Evolutionary conservation across 2,329 filamentous ascomycete species (phyloP).

Genomic region (Fusarium staphyleae): DNA sequence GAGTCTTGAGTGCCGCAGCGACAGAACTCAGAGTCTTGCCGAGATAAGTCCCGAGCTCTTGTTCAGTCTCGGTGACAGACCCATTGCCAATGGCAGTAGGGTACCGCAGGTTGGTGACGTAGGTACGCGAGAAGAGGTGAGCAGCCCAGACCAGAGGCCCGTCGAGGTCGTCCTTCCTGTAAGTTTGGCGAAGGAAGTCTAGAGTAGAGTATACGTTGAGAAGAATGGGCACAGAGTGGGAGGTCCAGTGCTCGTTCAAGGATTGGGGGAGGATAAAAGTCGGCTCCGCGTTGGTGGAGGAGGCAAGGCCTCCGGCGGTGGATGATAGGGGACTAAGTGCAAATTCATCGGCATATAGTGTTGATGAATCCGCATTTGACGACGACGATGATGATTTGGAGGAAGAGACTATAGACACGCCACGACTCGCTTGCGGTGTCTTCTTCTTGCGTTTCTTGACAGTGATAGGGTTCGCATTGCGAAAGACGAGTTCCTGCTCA

Average conservation of each 20-base stretch:
- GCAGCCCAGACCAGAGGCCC: conserved; percentile 51
- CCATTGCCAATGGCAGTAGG: conserved; percentile 42
- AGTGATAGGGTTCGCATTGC: conserved; percentile 43
- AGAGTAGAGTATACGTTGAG: conserved; percentile 49
- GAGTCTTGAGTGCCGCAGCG: conserved; percentile 46
- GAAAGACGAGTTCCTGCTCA: conserved; percentile 51
- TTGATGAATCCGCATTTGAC: conserved; percentile 12
- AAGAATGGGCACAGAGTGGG: conserved; percentile 50
- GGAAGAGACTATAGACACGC: conserved; percentile 14
- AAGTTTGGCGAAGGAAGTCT: conserved; percentile 45
- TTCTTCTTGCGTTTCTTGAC: conserved; percentile 45
- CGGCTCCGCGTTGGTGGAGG: conserved; percentile 8
- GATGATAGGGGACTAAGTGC: conserved; percentile 11
- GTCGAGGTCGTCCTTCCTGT: conserved; percentile 34
- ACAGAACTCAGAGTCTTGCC: conserved; percentile 50
- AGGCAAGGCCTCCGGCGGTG: conserved; percentile 13
- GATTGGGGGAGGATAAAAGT: conserved; percentile 27
- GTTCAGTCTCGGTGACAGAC: conserved; percentile 39
- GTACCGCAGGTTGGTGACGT: conserved; percentile 48
- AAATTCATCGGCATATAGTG: conserved; percentile 13
- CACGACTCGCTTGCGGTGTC: conserved; percentile 15
- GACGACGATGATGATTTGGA: conserved; percentile 8
- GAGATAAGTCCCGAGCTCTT: conserved; percentile 47
- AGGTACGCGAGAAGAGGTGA: conserved; percentile 51
- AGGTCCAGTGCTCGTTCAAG: conserved; percentile 49